A percentile compares a stretch with the other conserved stretches of the same genome.
These are phyloP conservation scores for Entrophospora sp. DNA, from an alignment of 192 early-diverging fungal species.

Conservation along the genomic window DNA sequence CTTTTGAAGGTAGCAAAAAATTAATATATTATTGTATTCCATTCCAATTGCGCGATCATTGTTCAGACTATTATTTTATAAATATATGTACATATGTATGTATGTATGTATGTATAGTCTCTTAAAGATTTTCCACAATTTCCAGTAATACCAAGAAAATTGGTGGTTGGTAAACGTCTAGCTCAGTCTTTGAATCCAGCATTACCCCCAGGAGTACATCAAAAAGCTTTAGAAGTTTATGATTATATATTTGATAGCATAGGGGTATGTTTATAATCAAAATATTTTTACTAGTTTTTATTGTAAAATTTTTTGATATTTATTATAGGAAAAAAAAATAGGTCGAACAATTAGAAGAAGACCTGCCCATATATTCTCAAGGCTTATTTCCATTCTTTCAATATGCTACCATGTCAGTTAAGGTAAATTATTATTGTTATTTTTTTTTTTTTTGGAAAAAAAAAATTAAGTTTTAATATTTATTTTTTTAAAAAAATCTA, in stretches of 20 bases:
- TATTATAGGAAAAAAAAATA: conserved; percentile 25
- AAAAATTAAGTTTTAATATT: too few species aligned
- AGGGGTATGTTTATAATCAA: conserved; percentile 47
- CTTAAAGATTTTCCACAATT: conserved; percentile 70
- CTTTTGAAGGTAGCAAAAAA: conserved; percentile 55
- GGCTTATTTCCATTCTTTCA: conserved; percentile 89
- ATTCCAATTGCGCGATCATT: background rate
- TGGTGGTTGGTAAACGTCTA: conserved; percentile 79
- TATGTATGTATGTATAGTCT: conserved; percentile 50
- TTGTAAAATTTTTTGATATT: background rate
- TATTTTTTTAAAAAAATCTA: background rate
- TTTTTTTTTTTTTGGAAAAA: too few species aligned
- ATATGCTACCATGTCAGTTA: conserved; percentile 70
- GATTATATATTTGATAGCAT: conserved; percentile 64
- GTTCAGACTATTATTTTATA: too few species aligned
- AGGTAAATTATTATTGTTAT: conserved; percentile 54
- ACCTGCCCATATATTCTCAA: conserved; percentile 77
- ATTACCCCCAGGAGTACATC: conserved; percentile 89
- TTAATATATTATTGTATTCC: too few species aligned
- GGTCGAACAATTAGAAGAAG: conserved; percentile 64
- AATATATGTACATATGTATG: too few species aligned
- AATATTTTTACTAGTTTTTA: background rate
- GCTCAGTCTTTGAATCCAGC: conserved; percentile 94
- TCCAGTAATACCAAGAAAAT: conserved; percentile 70
- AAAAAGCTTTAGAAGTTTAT: conserved; percentile 87